Conservation (phyloP, 208 protist genomes). For the Leptomonas pyrrhocoris region DNA sequence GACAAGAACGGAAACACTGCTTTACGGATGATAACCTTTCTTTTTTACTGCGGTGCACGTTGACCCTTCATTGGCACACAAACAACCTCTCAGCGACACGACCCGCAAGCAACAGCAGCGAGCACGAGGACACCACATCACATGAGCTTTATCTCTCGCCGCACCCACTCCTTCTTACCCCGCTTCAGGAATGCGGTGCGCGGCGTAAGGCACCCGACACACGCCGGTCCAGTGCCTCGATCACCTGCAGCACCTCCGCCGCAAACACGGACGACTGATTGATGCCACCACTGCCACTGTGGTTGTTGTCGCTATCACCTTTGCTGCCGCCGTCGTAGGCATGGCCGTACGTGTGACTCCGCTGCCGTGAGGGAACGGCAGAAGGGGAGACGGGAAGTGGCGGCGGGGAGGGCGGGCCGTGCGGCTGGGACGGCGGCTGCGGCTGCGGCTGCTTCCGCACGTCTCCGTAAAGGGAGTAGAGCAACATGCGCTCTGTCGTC, state of each 20-base stretch:
- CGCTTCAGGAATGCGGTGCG: not conserved
- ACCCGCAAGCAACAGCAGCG: too few species aligned
- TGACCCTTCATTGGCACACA: too few species aligned
- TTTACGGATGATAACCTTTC: too few species aligned
- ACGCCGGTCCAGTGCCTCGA: conserved; percentile 77
- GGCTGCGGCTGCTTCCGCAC: not conserved
- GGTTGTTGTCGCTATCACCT: not conserved
- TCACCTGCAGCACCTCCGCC: conserved; percentile 79
- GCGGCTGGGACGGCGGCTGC: not conserved
- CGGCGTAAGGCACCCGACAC: conserved; percentile 72
- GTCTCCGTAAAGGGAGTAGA: conserved; percentile 8
- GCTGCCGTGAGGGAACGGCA: not conserved
- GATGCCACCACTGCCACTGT: not conserved
- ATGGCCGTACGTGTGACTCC: not conserved
- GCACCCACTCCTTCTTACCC: not conserved
- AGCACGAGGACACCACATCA: not conserved
- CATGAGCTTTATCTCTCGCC: not conserved
- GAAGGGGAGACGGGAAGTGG: conserved; percentile 1
- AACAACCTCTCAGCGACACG: too few species aligned
- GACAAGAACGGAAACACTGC: too few species aligned
- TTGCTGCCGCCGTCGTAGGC: not conserved
- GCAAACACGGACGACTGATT: conserved; percentile 50
- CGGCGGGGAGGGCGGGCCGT: not conserved
- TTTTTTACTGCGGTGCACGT: too few species aligned
- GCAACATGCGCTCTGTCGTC: not conserved